A percentile compares a stretch with the other conserved stretches of the same genome.
Evolutionary conservation across 23 red algal genomes (phyloP).

Genomic region (Gracilaria caudata): DNA sequence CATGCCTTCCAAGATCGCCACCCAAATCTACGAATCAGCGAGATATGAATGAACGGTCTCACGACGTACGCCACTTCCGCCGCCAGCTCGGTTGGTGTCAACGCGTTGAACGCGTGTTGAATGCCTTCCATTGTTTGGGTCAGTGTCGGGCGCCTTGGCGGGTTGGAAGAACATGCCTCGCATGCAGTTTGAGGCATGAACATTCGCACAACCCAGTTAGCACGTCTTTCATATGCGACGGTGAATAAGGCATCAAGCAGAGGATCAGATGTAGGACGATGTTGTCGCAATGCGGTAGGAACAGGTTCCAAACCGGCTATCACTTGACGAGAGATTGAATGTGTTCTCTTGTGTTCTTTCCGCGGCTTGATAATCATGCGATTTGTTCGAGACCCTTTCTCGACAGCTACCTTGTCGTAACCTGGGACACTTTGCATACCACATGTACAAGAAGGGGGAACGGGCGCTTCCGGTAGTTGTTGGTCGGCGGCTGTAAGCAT

Average conservation of each 20-base stretch:
- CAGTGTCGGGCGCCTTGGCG: neutral
- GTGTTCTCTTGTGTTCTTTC: conserved; percentile 10
- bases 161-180: conserved; percentile 35
- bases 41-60: conserved; percentile 52
- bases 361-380: conserved; percentile 44
- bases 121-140: conserved; percentile 29
- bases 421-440: conserved; percentile 56
- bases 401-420: conserved; percentile 24
- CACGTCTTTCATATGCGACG: conserved; percentile 58
- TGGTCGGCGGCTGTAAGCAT: conserved; percentile 33
- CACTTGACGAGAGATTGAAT: neutral
- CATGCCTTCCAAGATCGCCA: conserved; percentile 71
- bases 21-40: conserved; percentile 60
- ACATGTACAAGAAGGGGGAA: conserved; percentile 49
- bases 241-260: conserved; percentile 52
- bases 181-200: conserved; percentile 42
- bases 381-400: conserved; percentile 36
- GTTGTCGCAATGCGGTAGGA: conserved; percentile 4
- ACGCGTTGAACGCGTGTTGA: conserved; percentile 11
- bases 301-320: conserved; percentile 28
- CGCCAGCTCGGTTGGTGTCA: conserved; percentile 35
- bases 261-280: conserved; percentile 38
- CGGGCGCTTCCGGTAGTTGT: conserved; percentile 34
- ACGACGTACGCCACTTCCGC: conserved; percentile 56
- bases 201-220: conserved; percentile 58